Evolutionary conservation across 805 yeast species (phyloP).

Genomic region (Saccharomycopsis sp.): DNA sequence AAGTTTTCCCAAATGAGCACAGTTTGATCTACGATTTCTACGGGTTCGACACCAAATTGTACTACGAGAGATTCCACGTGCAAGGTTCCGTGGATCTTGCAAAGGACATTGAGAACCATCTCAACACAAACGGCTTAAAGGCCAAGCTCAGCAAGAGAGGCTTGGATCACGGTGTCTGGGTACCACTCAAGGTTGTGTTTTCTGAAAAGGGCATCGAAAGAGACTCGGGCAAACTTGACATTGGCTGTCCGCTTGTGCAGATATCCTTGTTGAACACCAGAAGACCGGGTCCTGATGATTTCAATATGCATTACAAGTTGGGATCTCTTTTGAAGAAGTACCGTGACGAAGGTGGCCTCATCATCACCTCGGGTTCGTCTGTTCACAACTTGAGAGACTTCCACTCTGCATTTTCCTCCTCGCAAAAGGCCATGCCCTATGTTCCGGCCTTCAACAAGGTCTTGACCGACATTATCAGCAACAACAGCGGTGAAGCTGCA

Average conservation of each 20-base stretch:
- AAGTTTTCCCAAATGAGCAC: constrained; percentile 33
- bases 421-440: constrained; percentile 35
- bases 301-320: constrained; percentile 38
- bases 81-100: constrained; percentile 37
- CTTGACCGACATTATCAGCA: constrained; percentile 33
- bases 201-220: constrained; percentile 28
- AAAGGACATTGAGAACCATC: constrained; percentile 32
- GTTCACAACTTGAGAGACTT: constrained; percentile 66
- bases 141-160: constrained; percentile 48
- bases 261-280: constrained; percentile 38
- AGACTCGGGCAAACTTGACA: constrained; percentile 22
- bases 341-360: constrained; percentile 42
- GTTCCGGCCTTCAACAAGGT: constrained; percentile 41
- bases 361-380: constrained; percentile 68
- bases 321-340: constrained; percentile 48
- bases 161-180: constrained; percentile 80
- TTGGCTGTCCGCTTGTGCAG: constrained; percentile 39
- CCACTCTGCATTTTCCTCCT: constrained; percentile 26
- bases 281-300: too few species aligned
- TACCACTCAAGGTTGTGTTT: constrained; percentile 67
- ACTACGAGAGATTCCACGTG: constrained; percentile 52
- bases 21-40: constrained; percentile 64
- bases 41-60: constrained; percentile 61
- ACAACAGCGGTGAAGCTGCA: constrained; percentile 26
- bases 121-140: constrained; percentile 36